phyloP scores from a whole-genome alignment of 768 basidiomycete genomes.

The Kwoniella dejecticola region DNA sequence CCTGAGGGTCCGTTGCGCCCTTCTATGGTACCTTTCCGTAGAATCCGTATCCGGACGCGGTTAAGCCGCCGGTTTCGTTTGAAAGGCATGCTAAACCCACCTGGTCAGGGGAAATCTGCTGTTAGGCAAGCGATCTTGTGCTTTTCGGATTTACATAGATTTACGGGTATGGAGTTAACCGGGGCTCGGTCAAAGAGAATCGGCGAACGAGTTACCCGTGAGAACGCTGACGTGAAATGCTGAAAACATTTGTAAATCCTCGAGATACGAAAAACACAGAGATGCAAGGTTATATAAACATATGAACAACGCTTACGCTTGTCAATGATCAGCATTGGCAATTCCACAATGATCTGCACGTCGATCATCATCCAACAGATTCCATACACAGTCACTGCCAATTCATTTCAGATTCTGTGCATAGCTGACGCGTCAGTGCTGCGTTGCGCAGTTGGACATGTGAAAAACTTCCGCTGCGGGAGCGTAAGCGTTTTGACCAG shows the following conservation, averaged over 20 bases:
- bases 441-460: not conserved
- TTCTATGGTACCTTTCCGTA: no score
- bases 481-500: slow-evolving; percentile 10
- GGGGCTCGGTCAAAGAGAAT: not conserved
- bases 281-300: no score
- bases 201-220: not conserved
- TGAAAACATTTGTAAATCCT: not conserved
- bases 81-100: not conserved
- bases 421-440: not conserved
- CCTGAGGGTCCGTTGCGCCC: no score
- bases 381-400: not conserved
- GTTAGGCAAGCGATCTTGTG: not conserved
- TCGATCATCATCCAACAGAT: not conserved
- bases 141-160: not conserved
- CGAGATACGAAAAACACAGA: no score
- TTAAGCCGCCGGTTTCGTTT: not conserved
- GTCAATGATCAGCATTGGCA: no score
- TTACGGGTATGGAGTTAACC: slow-evolving; percentile 2
- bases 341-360: no score
- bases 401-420: not conserved
- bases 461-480: slow-evolving; percentile 17
- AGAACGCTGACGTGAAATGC: slow-evolving; percentile 5
- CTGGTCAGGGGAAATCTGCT: not conserved
- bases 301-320: no score
- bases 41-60: slow-evolving; percentile 5